Conservation (phyloP, 352 stramenopile species). For the Pythium vanterpoolii region DNA sequence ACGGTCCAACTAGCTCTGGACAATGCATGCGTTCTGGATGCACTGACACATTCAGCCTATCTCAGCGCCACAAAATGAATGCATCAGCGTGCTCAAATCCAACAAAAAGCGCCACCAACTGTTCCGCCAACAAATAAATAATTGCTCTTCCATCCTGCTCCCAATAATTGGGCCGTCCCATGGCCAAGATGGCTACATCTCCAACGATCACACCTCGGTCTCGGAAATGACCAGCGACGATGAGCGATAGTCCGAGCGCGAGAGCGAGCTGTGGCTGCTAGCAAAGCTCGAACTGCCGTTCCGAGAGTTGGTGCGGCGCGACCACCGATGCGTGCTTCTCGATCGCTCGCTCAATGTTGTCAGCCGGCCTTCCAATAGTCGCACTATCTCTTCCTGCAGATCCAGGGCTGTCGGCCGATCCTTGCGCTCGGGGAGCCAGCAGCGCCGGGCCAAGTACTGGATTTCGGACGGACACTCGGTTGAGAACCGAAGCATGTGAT, state of each 20-base stretch:
- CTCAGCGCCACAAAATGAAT: no score
- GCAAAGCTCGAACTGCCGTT: slow-evolving; percentile 18
- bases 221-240: slow-evolving; percentile 21
- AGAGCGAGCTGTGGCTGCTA: slow-evolving; percentile 19
- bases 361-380: slow-evolving; percentile 58
- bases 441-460: slow-evolving; percentile 47
- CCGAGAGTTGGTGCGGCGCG: slow-evolving; percentile 40
- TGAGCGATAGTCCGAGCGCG: slow-evolving; percentile 15
- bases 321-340: slow-evolving; percentile 42
- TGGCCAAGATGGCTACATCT: slow-evolving; percentile 11
- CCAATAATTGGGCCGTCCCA: background rate
- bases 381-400: slow-evolving; percentile 71
- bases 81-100: background rate
- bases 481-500: slow-evolving; percentile 61
- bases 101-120: background rate
- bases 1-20: no score
- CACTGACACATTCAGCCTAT: no score
- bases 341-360: slow-evolving; percentile 27
- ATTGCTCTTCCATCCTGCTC: background rate
- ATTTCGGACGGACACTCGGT: slow-evolving; percentile 56
- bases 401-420: slow-evolving; percentile 60
- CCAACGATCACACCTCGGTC: slow-evolving; percentile 26
- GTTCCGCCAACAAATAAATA: slow-evolving; percentile 1
- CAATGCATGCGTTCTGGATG: no score
- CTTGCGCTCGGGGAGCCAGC: slow-evolving; percentile 50